These are phyloP conservation scores for Acanthamoeba culbertsoni DNA, from an alignment of 208 protist genomes.

Conservation along the genomic window DNA sequence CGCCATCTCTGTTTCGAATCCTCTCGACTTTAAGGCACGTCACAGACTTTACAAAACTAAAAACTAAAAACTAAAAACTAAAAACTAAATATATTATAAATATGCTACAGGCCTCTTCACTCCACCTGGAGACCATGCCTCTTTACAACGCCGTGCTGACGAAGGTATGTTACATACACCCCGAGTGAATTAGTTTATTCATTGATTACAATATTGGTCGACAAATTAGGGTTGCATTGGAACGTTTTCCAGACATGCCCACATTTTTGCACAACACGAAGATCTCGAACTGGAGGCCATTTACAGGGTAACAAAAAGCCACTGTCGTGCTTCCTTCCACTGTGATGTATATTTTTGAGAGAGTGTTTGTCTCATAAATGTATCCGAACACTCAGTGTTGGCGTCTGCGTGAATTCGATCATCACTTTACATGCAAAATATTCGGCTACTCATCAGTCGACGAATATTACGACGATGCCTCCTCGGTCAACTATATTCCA, in stretches of 20 bases:
- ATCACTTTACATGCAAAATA: neutral
- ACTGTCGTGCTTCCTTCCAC: neutral
- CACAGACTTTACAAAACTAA: neutral
- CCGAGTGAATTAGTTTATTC: neutral
- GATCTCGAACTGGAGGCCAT: neutral
- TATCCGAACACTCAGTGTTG: neutral
- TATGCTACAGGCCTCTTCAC: neutral
- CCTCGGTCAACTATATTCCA: slow-evolving; percentile 8
- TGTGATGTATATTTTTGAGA: neutral
- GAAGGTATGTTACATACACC: neutral
- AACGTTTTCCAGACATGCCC: neutral
- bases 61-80: neutral
- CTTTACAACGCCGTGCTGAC: slow-evolving; percentile 5
- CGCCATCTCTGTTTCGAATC: neutral
- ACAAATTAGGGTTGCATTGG: neutral
- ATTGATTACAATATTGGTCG: neutral
- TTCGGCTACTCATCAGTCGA: slow-evolving; percentile 1
- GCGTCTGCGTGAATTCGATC: slow-evolving; percentile 21
- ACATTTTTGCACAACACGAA: neutral
- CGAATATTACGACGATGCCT: slow-evolving; percentile 16
- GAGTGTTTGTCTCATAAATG: neutral
- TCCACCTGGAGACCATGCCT: slow-evolving; percentile 4
- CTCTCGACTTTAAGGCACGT: neutral
- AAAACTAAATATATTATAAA: neutral
- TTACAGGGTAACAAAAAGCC: neutral